Evolutionary conservation across 306 rosid species (phyloP), one percentile per base, ranked within the genome.

Genomic region (Gleditsia sinensis): DNA sequence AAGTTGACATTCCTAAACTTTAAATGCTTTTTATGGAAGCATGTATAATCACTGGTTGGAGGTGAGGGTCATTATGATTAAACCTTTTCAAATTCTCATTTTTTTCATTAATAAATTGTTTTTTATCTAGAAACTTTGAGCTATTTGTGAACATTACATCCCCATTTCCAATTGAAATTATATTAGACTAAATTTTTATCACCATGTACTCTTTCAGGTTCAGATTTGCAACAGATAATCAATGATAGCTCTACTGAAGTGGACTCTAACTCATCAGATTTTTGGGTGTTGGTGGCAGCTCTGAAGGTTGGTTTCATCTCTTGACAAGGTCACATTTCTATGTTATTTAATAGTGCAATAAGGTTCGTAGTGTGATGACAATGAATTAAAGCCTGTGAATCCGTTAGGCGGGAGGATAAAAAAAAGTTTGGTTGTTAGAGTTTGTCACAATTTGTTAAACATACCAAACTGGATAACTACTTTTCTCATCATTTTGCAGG

Each of bases 211-310:
- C 79, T 76, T 28, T 25, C 80, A 89, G 94, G 86, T 75, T 21
- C 75, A 6, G 97, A 86, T 75, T 81, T 91, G 86, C 86, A 88
- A 58, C 90, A 75, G 71, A 80, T 94, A 73, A 84, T 90, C 54
- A 84, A 86, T 67, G 97, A 94, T 78, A 78, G 81, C 77, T 78
- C 80, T 80, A 85, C 85, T 66, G 99, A 94, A 80, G 88, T 92
- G 78, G 88, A 88, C 70, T 81, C 91, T 39, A 84, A 59, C 78
- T 94, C 99, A 24, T 92, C 95, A 19, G 90, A 92, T 74, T 92
- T 92, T 90, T 94, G 99, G 99, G 88, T 91, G 75, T 74, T 94
- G 91, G 92, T 94, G 77, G 95, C 95, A 80, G 96, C 99, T 30
- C 80, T 94, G 74, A 94, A 94, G 97, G 98, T 94, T 77, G 33